Conservation (phyloP, 2,329 filamentous ascomycete genomes). For the Fusarium falciforme region DNA sequence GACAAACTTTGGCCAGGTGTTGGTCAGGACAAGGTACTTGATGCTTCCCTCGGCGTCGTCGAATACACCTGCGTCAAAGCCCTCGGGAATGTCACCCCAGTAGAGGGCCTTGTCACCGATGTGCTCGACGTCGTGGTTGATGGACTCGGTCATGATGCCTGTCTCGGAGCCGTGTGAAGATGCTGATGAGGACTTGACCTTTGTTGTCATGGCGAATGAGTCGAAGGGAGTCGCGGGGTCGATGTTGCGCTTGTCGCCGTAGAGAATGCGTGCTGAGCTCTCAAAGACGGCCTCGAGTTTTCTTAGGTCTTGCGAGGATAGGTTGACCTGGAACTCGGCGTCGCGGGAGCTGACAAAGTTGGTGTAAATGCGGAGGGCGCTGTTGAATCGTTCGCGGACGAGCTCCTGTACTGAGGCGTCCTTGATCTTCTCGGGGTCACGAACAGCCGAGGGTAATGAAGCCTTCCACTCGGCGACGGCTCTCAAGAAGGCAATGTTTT, state of each 20-base stretch:
- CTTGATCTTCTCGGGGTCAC: conserved; percentile 37
- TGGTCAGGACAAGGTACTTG: conserved; percentile 76
- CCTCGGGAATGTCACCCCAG: conserved; percentile 59
- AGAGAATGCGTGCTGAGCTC: conserved; percentile 59
- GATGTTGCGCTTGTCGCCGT: conserved; percentile 52
- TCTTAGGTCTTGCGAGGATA: conserved; percentile 67
- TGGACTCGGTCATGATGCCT: conserved; percentile 32
- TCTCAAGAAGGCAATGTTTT: conserved; percentile 74
- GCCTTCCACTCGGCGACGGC: conserved; percentile 60
- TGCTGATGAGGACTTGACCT: conserved; percentile 32
- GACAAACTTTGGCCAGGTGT: conserved; percentile 75
- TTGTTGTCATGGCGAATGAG: conserved; percentile 41
- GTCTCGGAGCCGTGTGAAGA: conserved; percentile 39
- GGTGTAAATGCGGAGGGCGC: conserved; percentile 58
- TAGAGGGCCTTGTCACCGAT: conserved; percentile 47
- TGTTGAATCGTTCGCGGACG: conserved; percentile 67
- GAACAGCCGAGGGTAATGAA: conserved; percentile 42
- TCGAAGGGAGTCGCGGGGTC: conserved; percentile 60
- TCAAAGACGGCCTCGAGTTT: conserved; percentile 69
- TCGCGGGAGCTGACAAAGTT: conserved; percentile 43
- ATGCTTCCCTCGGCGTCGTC: conserved; percentile 70
- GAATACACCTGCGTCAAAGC: conserved; percentile 67
- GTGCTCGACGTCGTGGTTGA: conserved; percentile 26
- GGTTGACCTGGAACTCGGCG: conserved; percentile 75
- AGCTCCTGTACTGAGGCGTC: conserved; percentile 45